These are phyloP conservation scores for Brassica nigra DNA, from an alignment of 345 rosid species.

Conservation along the genomic window DNA sequence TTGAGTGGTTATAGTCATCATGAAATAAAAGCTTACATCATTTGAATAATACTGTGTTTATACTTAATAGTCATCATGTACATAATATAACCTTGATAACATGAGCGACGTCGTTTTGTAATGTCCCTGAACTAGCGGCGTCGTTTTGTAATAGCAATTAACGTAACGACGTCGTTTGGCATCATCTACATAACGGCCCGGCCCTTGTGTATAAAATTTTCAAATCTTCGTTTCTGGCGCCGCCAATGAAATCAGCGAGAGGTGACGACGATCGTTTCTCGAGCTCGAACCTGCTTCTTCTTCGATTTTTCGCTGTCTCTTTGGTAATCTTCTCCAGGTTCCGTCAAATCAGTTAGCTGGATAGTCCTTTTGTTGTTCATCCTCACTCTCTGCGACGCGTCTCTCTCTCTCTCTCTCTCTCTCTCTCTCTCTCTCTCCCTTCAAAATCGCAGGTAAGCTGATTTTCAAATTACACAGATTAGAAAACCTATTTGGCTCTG, in stretches of 20 bases:
- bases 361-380: neutral
- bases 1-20: neutral
- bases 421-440: neutral
- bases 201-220: neutral
- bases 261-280: conserved; percentile 21
- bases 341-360: neutral
- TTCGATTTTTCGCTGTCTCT: neutral
- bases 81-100: neutral
- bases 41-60: neutral
- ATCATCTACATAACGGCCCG: neutral
- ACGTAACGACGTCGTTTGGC: neutral
- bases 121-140: neutral
- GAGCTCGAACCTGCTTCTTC: neutral
- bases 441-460: neutral
- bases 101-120: neutral
- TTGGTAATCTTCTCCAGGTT: neutral
- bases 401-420: too few relatives aligned
- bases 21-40: neutral
- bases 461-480: neutral
- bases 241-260: conserved; percentile 25
- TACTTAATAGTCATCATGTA: neutral
- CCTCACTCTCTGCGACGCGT: conserved; percentile 2
- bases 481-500: neutral
- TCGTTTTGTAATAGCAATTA: neutral
- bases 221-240: conserved; percentile 39